phyloP scores from a whole-genome alignment of 805 yeast species.

The Pichia membranifaciens region DNA sequence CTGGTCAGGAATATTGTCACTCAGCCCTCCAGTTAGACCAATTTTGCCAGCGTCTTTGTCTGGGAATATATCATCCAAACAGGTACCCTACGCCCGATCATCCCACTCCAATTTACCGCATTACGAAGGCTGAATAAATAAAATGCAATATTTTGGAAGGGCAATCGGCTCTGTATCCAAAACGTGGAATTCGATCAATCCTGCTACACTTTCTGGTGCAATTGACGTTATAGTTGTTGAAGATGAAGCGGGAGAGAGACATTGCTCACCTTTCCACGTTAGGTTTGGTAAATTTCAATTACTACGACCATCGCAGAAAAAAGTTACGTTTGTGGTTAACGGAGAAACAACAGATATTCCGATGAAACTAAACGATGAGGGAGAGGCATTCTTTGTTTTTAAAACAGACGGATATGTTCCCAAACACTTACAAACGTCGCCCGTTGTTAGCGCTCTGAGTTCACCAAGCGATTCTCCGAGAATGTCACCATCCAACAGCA shows the following conservation, averaged over 20 bases:
- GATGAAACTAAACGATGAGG: slow-evolving; percentile 96
- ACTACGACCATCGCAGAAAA: slow-evolving; percentile 90
- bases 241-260: slow-evolving; percentile 63
- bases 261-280: slow-evolving; percentile 95
- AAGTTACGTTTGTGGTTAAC: slow-evolving; percentile 83
- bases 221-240: slow-evolving; percentile 94
- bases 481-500: slow-evolving; percentile 13
- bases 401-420: slow-evolving; percentile 77
- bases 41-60: no score
- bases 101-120: no score
- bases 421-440: slow-evolving; percentile 74
- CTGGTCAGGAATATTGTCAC: no score
- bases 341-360: slow-evolving; percentile 77
- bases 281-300: slow-evolving; percentile 93
- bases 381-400: slow-evolving; percentile 96
- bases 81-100: no score
- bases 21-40: no score
- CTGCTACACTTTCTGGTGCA: slow-evolving; percentile 94
- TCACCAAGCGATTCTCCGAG: slow-evolving; percentile 47
- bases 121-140: background rate
- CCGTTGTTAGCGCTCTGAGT: slow-evolving; percentile 62
- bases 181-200: slow-evolving; percentile 95
- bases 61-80: no score
- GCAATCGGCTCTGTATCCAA: slow-evolving; percentile 93
- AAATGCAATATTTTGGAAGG: slow-evolving; percentile 94